phyloP scores from a whole-genome alignment of 2,329 filamentous ascomycete genomes.

The Exophiala oligosperma region DNA sequence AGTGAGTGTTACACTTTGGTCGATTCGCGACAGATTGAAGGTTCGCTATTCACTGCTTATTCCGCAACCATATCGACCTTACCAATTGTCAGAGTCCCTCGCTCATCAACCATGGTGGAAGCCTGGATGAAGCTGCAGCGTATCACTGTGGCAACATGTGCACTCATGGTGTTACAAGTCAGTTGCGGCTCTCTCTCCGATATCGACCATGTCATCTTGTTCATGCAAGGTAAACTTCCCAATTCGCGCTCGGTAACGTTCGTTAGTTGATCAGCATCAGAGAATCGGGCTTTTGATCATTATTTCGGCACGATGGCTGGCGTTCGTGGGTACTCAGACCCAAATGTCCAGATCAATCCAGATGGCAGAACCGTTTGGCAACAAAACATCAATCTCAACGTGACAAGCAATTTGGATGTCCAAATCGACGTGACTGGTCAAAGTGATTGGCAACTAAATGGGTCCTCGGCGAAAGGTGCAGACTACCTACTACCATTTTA shows the following conservation, averaged over 20 bases:
- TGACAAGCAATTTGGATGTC: not conserved
- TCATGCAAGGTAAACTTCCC: conserved; percentile 47
- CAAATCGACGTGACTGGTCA: not conserved
- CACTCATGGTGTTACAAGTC: too few relatives aligned
- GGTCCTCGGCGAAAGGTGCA: conserved; percentile 41
- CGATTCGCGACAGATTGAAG: too few relatives aligned
- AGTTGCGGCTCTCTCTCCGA: conserved; percentile 45
- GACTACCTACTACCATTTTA: conserved; percentile 55
- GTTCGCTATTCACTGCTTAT: too few relatives aligned
- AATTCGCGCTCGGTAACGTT: too few relatives aligned
- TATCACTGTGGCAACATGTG: too few relatives aligned
- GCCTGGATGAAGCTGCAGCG: too few relatives aligned
- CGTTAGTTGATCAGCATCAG: conserved; percentile 18
- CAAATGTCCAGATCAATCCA: conserved; percentile 54
- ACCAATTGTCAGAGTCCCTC: too few relatives aligned
- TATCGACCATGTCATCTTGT: conserved; percentile 59
- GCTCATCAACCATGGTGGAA: too few relatives aligned
- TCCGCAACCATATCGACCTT: too few relatives aligned
- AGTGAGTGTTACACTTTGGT: too few relatives aligned
- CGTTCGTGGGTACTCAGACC: conserved; percentile 57
- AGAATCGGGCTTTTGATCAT: conserved; percentile 44
- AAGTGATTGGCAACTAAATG: conserved; percentile 37
- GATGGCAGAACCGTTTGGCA: conserved; percentile 48
- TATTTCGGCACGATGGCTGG: conserved; percentile 59
- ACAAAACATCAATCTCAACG: conserved; percentile 40